Evolutionary conservation across 2,329 filamentous ascomycete species (phyloP).

Genomic region (Aureobasidium sp.): DNA sequence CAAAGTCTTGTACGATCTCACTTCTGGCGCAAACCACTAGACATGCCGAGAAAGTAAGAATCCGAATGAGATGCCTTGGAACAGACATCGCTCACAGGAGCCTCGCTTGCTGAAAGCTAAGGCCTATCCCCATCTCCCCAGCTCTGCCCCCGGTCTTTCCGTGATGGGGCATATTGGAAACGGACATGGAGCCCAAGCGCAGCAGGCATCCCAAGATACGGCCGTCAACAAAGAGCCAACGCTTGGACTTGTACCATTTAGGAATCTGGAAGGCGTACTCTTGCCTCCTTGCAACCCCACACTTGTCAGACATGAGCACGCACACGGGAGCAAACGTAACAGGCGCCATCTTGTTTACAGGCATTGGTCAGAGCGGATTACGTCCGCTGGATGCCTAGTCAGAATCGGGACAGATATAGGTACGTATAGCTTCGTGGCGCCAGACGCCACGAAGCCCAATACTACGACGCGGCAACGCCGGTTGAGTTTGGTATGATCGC

Average conservation of each 20-base stretch:
- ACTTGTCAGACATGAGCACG: constrained; percentile 4
- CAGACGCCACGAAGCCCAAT: neutral
- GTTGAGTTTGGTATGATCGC: neutral
- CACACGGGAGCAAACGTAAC: neutral
- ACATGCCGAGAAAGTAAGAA: neutral
- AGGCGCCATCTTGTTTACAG: neutral
- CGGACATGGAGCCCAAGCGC: neutral
- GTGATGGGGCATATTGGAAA: neutral
- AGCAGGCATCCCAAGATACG: neutral
- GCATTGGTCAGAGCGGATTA: constrained; percentile 8
- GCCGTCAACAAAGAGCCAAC: neutral
- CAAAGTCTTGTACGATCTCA: neutral
- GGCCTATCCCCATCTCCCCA: neutral
- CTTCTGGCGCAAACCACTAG: neutral
- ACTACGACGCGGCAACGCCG: constrained; percentile 6
- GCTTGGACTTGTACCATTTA: constrained; percentile 8
- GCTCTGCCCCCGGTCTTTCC: neutral
- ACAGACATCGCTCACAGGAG: neutral
- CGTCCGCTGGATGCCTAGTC: neutral
- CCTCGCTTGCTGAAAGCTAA: neutral
- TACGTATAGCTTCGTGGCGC: constrained; percentile 7
- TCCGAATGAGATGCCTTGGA: neutral
- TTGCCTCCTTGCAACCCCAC: neutral
- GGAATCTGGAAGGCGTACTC: neutral
- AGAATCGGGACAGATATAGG: neutral